phyloP scores from a whole-genome alignment of 495 filamentous ascomycete genomes.

The Aspergillus cristatus region DNA sequence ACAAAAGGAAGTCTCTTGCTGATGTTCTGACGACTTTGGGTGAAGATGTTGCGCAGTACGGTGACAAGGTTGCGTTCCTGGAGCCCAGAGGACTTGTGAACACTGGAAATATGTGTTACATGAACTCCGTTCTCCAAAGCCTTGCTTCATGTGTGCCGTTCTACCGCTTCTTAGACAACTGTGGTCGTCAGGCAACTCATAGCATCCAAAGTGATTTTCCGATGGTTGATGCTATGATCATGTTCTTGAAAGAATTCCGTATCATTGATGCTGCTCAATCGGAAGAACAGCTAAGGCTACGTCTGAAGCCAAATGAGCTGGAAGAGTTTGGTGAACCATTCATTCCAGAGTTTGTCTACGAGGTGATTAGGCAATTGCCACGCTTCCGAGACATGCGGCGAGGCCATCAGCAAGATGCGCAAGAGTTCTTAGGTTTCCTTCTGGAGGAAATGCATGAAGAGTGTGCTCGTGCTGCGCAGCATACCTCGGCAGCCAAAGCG shows the following conservation, averaged over 20 bases:
- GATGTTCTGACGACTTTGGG: constrained; percentile 62
- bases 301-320: constrained; percentile 70
- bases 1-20: constrained; percentile 56
- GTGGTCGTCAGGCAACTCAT: constrained; percentile 71
- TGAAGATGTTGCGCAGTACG: constrained; percentile 46
- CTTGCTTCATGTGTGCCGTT: constrained; percentile 89
- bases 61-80: constrained; percentile 66
- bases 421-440: constrained; percentile 93
- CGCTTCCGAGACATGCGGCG: constrained; percentile 88
- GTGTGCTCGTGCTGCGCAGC: constrained; percentile 66
- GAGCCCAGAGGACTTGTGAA: constrained; percentile 94
- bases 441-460: constrained; percentile 91
- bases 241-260: constrained; percentile 92
- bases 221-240: constrained; percentile 88
- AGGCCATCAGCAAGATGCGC: constrained; percentile 95
- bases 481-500: constrained; percentile 30
- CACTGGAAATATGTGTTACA: constrained; percentile 99
- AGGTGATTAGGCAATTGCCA: constrained; percentile 75
- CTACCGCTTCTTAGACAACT: constrained; percentile 83
- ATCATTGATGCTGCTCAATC: constrained; percentile 70
- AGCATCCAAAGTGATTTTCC: constrained; percentile 95
- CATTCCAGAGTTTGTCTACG: constrained; percentile 90
- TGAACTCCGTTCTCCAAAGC: constrained; percentile 98
- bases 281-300: constrained; percentile 60
- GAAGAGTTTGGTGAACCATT: constrained; percentile 90